phyloP scores from a whole-genome alignment of 192 early-diverging fungal species.

The Chytriomyces sp. region DNA sequence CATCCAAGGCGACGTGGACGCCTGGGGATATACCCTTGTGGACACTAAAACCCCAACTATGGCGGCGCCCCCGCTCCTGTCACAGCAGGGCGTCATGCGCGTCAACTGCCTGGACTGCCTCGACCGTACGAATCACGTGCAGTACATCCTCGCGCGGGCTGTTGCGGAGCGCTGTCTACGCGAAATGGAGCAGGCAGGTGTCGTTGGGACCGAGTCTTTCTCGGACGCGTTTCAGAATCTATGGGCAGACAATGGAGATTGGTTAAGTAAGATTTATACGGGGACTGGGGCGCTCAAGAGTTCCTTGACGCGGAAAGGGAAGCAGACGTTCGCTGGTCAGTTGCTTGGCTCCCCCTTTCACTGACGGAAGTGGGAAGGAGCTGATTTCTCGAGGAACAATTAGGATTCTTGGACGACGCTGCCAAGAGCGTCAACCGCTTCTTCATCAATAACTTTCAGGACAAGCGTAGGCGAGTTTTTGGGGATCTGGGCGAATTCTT shows the following conservation, averaged over 20 bases:
- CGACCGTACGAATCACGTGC: constrained; percentile 93
- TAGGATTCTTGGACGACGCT: constrained; percentile 86
- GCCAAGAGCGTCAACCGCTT: constrained; percentile 91
- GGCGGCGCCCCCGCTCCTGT: constrained; percentile 55
- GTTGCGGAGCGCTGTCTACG: constrained; percentile 3
- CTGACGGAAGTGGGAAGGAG: not conserved
- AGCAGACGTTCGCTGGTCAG: constrained; percentile 70
- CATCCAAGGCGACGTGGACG: constrained; percentile 42
- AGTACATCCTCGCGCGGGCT: constrained; percentile 47
- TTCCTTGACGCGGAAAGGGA: constrained; percentile 85
- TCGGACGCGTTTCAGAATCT: constrained; percentile 41
- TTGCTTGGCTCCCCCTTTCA: not conserved
- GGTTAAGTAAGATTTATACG: constrained; percentile 88
- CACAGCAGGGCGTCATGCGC: constrained; percentile 83
- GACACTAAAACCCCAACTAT: constrained; percentile 49
- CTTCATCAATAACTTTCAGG: constrained; percentile 94
- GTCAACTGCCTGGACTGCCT: constrained; percentile 87
- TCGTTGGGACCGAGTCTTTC: constrained; percentile 38
- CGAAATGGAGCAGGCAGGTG: not conserved
- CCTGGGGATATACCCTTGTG: constrained; percentile 25
- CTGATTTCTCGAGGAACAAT: too few relatives aligned
- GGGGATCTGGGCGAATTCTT: not conserved
- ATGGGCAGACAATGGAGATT: constrained; percentile 86
- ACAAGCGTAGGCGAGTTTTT: constrained; percentile 62
- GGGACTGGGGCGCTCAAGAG: constrained; percentile 96